Conservation (phyloP, 2,329 filamentous ascomycete species). For the Sarocladium kiliense region DNA sequence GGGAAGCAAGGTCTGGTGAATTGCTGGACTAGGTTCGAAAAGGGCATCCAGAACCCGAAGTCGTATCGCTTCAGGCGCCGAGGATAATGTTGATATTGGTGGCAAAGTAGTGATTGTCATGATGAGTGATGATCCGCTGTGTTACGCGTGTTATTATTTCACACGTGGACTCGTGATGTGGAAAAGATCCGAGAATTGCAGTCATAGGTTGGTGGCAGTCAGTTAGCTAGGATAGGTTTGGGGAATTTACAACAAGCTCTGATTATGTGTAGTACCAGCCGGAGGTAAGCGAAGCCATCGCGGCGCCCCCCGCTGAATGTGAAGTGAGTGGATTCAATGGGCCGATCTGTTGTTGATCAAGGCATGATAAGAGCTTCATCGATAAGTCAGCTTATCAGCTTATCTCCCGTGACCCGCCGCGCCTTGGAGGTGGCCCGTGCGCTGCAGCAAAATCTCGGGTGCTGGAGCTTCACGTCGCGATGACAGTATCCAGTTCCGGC, state of each 20-base stretch:
- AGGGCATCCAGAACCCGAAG: conserved; percentile 66
- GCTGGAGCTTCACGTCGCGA: conserved; percentile 7
- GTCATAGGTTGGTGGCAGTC: too few species aligned
- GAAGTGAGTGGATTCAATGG: neutral
- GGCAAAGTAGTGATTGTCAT: conserved; percentile 41
- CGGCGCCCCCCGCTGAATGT: neutral
- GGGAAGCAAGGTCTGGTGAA: conserved; percentile 68
- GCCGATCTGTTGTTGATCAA: neutral
- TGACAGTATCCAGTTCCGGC: neutral
- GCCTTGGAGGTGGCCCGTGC: conserved; percentile 20
- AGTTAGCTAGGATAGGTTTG: too few species aligned
- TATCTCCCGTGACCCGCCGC: conserved; percentile 24
- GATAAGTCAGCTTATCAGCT: conserved; percentile 9
- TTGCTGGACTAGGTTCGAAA: conserved; percentile 74
- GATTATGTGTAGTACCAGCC: too few species aligned
- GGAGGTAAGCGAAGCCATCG: neutral
- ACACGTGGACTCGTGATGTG: neutral
- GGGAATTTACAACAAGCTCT: too few species aligned
- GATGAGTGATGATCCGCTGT: too few species aligned
- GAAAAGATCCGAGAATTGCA: neutral
- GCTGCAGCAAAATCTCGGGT: conserved; percentile 10
- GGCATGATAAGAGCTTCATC: conserved; percentile 8
- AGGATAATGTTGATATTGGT: conserved; percentile 47
- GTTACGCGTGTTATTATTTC: neutral
- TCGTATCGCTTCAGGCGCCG: conserved; percentile 19